Conservation (phyloP, 2,329 filamentous ascomycete species). For the Fonsecaea nubica region DNA sequence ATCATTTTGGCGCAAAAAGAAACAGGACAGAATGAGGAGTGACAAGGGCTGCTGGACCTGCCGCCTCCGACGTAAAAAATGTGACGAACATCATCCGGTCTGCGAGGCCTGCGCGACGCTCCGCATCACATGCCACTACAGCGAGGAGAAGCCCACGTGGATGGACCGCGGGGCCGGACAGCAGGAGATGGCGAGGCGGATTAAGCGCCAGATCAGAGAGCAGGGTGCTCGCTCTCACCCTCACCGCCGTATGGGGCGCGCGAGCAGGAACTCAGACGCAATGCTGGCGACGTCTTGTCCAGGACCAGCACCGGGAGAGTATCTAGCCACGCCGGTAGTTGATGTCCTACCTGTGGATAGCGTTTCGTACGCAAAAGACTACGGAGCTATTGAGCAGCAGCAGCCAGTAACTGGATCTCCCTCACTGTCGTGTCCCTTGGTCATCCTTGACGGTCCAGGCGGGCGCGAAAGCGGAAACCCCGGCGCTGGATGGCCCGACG, state of each 20-base stretch:
- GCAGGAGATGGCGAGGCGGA: conserved; percentile 58
- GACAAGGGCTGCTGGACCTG: conserved; percentile 62
- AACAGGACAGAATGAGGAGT: conserved; percentile 8
- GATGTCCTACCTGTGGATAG: not conserved
- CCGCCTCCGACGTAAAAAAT: conserved; percentile 67
- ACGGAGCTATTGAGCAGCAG: not conserved
- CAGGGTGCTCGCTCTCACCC: conserved; percentile 48
- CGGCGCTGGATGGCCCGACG: conserved; percentile 29
- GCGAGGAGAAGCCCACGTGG: conserved; percentile 61
- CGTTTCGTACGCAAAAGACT: not conserved
- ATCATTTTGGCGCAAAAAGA: too few relatives aligned
- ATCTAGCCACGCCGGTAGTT: not conserved
- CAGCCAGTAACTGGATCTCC: not conserved
- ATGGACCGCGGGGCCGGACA: conserved; percentile 62
- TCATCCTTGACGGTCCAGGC: not conserved
- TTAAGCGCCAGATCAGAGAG: conserved; percentile 66
- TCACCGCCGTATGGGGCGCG: conserved; percentile 46
- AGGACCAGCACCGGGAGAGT: not conserved
- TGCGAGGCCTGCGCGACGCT: conserved; percentile 61
- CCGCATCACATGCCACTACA: conserved; percentile 64
- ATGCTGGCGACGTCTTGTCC: conserved; percentile 10
- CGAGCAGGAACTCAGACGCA: conserved; percentile 21
- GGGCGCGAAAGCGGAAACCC: conserved; percentile 27
- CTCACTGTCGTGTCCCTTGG: not conserved
- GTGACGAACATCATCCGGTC: conserved; percentile 61